Conservation (phyloP, 2,329 filamentous ascomycete species). For the Aphanocladium album region DNA sequence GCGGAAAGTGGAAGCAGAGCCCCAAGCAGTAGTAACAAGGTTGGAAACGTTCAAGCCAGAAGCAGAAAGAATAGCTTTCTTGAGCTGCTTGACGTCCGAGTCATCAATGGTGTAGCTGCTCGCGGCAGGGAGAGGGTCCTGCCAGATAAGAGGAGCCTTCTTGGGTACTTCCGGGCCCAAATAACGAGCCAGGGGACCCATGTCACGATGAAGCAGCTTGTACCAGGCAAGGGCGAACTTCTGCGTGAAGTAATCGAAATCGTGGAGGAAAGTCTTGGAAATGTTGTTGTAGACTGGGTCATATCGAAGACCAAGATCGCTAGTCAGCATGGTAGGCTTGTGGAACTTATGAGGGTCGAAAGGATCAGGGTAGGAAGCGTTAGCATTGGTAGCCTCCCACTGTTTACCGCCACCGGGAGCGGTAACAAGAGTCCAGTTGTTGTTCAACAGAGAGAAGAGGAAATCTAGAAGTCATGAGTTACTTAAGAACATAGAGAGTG, state of each 20-base stretch:
- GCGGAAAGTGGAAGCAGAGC: slow-evolving; percentile 67
- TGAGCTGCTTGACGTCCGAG: slow-evolving; percentile 58
- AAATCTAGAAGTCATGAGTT: slow-evolving; percentile 38
- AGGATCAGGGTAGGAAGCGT: slow-evolving; percentile 64
- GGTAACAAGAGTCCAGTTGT: slow-evolving; percentile 72
- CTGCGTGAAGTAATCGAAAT: slow-evolving; percentile 64
- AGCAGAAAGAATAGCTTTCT: slow-evolving; percentile 58
- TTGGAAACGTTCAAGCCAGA: slow-evolving; percentile 56
- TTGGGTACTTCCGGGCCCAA: slow-evolving; percentile 70
- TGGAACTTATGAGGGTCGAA: slow-evolving; percentile 67
- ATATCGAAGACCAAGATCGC: slow-evolving; percentile 65
- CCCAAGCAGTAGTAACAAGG: slow-evolving; percentile 64
- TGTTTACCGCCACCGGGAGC: slow-evolving; percentile 71
- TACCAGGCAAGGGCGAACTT: slow-evolving; percentile 74
- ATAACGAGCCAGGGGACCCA: slow-evolving; percentile 67
- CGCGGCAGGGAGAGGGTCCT: slow-evolving; percentile 62
- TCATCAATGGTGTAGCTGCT: slow-evolving; percentile 55
- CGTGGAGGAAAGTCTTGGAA: slow-evolving; percentile 60
- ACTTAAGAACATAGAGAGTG: no score
- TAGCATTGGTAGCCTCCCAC: slow-evolving; percentile 68
- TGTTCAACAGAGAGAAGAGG: slow-evolving; percentile 71
- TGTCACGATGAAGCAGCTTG: slow-evolving; percentile 77
- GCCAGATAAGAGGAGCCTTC: slow-evolving; percentile 61
- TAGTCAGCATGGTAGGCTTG: slow-evolving; percentile 69
- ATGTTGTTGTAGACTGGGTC: slow-evolving; percentile 74